phyloP scores from a whole-genome alignment of 331 rosid genomes.

The Rhamnella rubrinervis region DNA sequence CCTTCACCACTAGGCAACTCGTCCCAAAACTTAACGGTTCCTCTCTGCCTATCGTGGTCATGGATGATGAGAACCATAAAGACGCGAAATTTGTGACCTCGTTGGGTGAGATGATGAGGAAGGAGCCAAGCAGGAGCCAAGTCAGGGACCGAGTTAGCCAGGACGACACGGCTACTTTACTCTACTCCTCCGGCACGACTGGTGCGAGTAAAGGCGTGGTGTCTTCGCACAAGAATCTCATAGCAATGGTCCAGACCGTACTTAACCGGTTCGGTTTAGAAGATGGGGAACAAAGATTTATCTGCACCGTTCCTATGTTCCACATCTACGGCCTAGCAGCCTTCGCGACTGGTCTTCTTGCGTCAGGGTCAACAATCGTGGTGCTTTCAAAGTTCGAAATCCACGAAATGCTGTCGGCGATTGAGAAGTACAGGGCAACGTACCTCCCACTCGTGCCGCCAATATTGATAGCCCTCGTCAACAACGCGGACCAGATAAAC shows the following conservation, averaged over 20 bases:
- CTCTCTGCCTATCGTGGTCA: slow-evolving; percentile 50
- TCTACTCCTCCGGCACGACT: slow-evolving; percentile 88
- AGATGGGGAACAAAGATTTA: slow-evolving; percentile 43
- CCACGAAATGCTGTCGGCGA: slow-evolving; percentile 66
- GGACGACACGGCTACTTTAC: slow-evolving; percentile 80
- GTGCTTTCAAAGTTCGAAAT: slow-evolving; percentile 78
- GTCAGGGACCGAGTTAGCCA: slow-evolving; percentile 49
- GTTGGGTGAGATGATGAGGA: slow-evolving; percentile 51
- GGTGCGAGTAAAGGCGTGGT: slow-evolving; percentile 88
- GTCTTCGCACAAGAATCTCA: slow-evolving; percentile 68
- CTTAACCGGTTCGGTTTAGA: slow-evolving; percentile 35
- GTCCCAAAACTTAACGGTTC: slow-evolving; percentile 54
- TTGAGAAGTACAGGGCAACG: slow-evolving; percentile 50
- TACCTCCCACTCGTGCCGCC: slow-evolving; percentile 86
- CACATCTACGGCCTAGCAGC: slow-evolving; percentile 77
- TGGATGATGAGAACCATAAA: slow-evolving; percentile 23
- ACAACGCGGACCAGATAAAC: slow-evolving; percentile 56
- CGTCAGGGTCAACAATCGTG: slow-evolving; percentile 64
- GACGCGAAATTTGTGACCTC: slow-evolving; percentile 22
- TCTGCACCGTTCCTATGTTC: slow-evolving; percentile 91
- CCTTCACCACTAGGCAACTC: slow-evolving; percentile 63
- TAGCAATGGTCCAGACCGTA: slow-evolving; percentile 59
- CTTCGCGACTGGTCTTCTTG: slow-evolving; percentile 63
- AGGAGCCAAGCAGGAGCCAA: slow-evolving; percentile 23
- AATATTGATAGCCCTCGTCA: slow-evolving; percentile 65